phyloP scores from a whole-genome alignment of 768 basidiomycete genomes.

The Leucocoprinus sp. region DNA sequence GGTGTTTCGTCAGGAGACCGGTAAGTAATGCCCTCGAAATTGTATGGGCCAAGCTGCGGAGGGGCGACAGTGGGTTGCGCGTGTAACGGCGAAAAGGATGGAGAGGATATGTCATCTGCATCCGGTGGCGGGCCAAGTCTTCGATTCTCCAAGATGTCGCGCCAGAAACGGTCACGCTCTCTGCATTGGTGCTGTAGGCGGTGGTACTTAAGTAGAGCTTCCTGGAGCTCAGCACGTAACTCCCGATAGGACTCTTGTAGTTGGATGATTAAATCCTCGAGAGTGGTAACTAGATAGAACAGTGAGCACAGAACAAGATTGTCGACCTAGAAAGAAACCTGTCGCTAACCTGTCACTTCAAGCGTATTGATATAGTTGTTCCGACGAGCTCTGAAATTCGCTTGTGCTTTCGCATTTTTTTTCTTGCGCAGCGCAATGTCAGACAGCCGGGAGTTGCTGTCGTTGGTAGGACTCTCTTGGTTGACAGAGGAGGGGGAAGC shows the following conservation, averaged over 20 bases:
- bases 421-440: slow-evolving; percentile 74
- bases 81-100: slow-evolving; percentile 28
- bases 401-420: slow-evolving; percentile 87
- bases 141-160: slow-evolving; percentile 56
- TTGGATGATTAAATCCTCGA: slow-evolving; percentile 78
- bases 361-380: slow-evolving; percentile 85
- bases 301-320: slow-evolving; percentile 13
- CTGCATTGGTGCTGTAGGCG: slow-evolving; percentile 56
- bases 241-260: slow-evolving; percentile 77
- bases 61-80: slow-evolving; percentile 24
- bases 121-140: slow-evolving; percentile 47
- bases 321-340: slow-evolving; percentile 25
- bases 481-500: slow-evolving; percentile 19
- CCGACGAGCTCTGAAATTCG: slow-evolving; percentile 72
- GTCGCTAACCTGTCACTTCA: slow-evolving; percentile 80
- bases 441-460: slow-evolving; percentile 37
- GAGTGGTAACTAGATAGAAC: slow-evolving; percentile 52
- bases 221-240: slow-evolving; percentile 49
- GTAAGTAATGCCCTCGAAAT: slow-evolving; percentile 34
- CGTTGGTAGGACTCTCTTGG: slow-evolving; percentile 28
- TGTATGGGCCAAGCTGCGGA: slow-evolving; percentile 27
- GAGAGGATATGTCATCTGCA: slow-evolving; percentile 43
- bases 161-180: slow-evolving; percentile 72
- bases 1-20: slow-evolving; percentile 38
- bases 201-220: slow-evolving; percentile 56